A percentile compares a stretch with the other conserved stretches of the same genome.
Evolutionary conservation across 352 stramenopile species (phyloP).

Genomic region (Elongisporangium anandrum): DNA sequence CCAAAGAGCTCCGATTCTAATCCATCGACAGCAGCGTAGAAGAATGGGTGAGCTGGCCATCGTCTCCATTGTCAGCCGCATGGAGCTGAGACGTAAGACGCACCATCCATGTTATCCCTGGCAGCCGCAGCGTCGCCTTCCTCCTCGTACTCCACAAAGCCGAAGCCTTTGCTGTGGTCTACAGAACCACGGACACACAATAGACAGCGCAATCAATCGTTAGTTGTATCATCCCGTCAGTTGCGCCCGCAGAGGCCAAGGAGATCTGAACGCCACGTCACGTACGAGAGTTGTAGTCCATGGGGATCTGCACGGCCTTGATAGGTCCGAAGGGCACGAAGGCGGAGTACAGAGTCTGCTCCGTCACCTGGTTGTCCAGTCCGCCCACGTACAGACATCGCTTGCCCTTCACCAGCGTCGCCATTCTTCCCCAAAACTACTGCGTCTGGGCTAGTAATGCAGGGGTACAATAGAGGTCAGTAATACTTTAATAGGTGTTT

Average conservation of each 20-base stretch:
- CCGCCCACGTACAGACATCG: conserved; percentile 89
- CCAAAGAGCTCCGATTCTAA: conserved; percentile 91
- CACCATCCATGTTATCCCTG: conserved; percentile 96
- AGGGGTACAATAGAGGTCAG: not conserved
- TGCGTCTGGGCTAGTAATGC: not conserved
- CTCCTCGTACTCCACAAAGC: conserved; percentile 93
- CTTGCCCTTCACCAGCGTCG: conserved; percentile 38
- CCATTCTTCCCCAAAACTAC: conserved; percentile 6
- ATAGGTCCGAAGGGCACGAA: conserved; percentile 83
- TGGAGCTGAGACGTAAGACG: not conserved
- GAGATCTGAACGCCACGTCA: not conserved
- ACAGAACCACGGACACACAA: not conserved
- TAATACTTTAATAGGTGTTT: not conserved
- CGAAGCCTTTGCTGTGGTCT: conserved; percentile 89
- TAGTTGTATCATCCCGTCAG: not conserved
- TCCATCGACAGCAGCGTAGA: not conserved
- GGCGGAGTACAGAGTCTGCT: conserved; percentile 81
- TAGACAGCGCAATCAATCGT: not conserved
- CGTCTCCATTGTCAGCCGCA: not conserved
- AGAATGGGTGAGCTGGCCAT: not conserved
- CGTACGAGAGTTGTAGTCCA: conserved; percentile 71
- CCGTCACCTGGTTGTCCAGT: conserved; percentile 84
- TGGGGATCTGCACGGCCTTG: conserved; percentile 75
- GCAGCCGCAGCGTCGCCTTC: conserved; percentile 84
- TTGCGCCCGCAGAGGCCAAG: not conserved